Conservation (phyloP, 129 eudicot genomes). For the Gnaphalium uliginosum region DNA sequence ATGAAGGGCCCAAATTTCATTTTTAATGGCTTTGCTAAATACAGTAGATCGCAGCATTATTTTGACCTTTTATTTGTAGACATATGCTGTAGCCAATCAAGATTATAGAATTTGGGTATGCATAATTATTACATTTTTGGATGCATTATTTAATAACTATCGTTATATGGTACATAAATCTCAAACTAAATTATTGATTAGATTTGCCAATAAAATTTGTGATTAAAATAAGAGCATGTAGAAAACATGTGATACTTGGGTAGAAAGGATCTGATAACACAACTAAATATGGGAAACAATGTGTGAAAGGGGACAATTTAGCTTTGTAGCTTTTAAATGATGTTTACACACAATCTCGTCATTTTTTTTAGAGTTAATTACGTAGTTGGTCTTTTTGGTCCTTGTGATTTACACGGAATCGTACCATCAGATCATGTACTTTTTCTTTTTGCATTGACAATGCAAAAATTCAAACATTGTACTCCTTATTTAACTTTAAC, state of each 20-base stretch:
- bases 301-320: background rate
- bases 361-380: no score
- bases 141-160: no score
- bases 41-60: conserved; percentile 14
- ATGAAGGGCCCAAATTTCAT: conserved; percentile 21
- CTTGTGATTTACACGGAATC: no score
- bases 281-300: background rate
- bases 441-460: no score
- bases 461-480: no score
- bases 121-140: background rate
- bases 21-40: background rate
- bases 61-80: conserved; percentile 16
- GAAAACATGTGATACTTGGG: background rate
- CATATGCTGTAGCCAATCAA: background rate
- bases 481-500: no score
- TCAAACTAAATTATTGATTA: background rate
- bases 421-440: no score
- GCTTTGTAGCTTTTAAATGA: no score
- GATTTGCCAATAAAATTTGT: background rate
- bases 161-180: background rate
- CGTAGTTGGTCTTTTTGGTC: no score
- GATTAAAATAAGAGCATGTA: background rate
- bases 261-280: background rate
- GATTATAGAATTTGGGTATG: background rate
- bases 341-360: background rate